Evolutionary conservation across 2,329 filamentous ascomycete species (phyloP), one percentile per base, ranked within the genome.

Genomic region (Metarhizium robertsii): DNA sequence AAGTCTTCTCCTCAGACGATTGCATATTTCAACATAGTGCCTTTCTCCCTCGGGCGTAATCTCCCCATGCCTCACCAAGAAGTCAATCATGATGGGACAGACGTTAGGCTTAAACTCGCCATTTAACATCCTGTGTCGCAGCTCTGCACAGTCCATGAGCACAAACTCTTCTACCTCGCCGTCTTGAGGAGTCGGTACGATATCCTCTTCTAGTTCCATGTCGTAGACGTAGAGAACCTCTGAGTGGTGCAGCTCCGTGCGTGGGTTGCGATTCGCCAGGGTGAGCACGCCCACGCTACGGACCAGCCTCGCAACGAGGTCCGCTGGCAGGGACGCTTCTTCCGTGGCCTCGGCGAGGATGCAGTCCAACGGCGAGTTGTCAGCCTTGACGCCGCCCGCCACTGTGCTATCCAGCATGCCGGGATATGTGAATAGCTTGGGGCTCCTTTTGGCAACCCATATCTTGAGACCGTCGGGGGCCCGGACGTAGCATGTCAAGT

Each of bases 61-160:
- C 52, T 90, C 75, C 0, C 88, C 88, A 68, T 91, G 89, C 29
- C 90, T 73, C 49, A 95, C 73, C 62, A 95, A 83, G 68, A 95
- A 95, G 64, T 95, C 90, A 50, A 94, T 76, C 73, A 92, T 75
- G 50, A 92, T 85, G 34, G 87, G 66, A 30, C 87, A 85, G 62
- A 89, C 90, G 64, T 95, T 94, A 0, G 90, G 86, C 75, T 95
- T 95, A 73, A 95, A 95, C 67, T 90, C 83, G 3, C 84, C 84
- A 16, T 74, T 74, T 18, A 76, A 70, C 74, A 95, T 75, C 1
- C 83, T 81, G 53, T 73, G 66, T 65, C 82, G 77, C 4, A 92
- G 81, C 63, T 79, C 72, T 0, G 67, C 66, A 11, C 91, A 74
- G 10, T 70, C 77, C 82, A 85, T 83, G 60, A 92, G 72, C 60